Evolutionary conservation across 164 flowering plant species (phyloP), one percentile per base, ranked within the genome.

Genomic region (Brasenia schreberi): DNA sequence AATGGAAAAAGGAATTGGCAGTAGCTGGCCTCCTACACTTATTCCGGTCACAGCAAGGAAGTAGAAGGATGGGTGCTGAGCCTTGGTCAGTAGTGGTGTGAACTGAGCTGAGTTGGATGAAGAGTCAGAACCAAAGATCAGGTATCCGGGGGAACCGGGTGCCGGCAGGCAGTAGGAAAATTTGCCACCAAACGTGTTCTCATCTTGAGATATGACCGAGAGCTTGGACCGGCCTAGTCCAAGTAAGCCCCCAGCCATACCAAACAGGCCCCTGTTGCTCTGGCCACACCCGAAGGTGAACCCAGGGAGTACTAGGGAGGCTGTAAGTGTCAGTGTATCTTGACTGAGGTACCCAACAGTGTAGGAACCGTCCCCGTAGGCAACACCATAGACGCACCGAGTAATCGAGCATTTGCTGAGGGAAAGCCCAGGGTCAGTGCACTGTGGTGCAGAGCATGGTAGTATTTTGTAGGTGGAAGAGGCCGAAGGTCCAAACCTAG

Each of bases 111-210:
- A 45, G 27, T 6, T 43, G 10, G 18, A 6, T 6, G 18, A 16
- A 4, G 10, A 52, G 6, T 23, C 44, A 43, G 49, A 12, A 18
- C 86, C 84, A 52, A 83, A 80, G 0, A 77, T 72, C 39, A 82
- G 72, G 64, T 70, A 66, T 1, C 87, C 87, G 11, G 78, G 70
- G 7, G 77, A 66, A 73, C 76, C 72, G 11, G 79, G 5, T 19
- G 73, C 65, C 4, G 60, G 14, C 7, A 82, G 79, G 66, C 90
- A 83, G 61, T 82, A 85, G 19, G 86, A 82, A 77, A 85, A 85
- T 63, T 64, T 11, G 3, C 67, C 65, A 12, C 77, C 76, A 70
- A 71, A 85, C 59, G 77, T 81, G 0, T n/a, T 5, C 5, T 82
- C 77, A 4, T 81, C 72, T 64, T 85, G 90, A 0, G 83, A 74